These are phyloP conservation scores for Floccularia luteovirens DNA, from an alignment of 768 basidiomycete genomes.

Conservation along the genomic window DNA sequence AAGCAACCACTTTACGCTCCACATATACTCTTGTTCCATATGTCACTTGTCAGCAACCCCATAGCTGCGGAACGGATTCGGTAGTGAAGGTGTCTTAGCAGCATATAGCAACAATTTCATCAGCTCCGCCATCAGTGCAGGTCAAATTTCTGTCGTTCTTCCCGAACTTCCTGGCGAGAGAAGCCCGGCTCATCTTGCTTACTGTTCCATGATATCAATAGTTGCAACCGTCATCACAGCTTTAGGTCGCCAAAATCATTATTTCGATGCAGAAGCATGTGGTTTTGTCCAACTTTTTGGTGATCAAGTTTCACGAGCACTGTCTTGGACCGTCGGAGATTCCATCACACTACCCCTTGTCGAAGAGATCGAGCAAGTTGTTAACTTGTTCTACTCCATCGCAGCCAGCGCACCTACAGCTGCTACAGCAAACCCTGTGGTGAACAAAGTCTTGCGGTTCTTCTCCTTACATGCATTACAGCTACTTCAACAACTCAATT, in stretches of 20 bases:
- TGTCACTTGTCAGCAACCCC: constrained; percentile 70
- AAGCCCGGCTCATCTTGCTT: constrained; percentile 72
- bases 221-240: constrained; percentile 64
- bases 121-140: constrained; percentile 67
- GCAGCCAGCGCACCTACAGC: constrained; percentile 46
- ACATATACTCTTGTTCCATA: constrained; percentile 80
- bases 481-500: constrained; percentile 83
- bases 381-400: constrained; percentile 71
- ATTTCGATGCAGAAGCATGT: constrained; percentile 78
- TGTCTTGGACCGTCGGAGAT: constrained; percentile 80
- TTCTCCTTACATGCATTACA: constrained; percentile 64
- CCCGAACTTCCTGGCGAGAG: constrained; percentile 70
- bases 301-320: constrained; percentile 66
- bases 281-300: constrained; percentile 83
- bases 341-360: constrained; percentile 68
- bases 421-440: constrained; percentile 37
- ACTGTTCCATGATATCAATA: constrained; percentile 80
- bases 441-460: constrained; percentile 57
- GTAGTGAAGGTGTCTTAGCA: constrained; percentile 71
- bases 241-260: constrained; percentile 60
- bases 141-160: constrained; percentile 57
- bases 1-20: constrained; percentile 68
- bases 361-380: constrained; percentile 78
- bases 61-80: constrained; percentile 79
- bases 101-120: constrained; percentile 83